Evolutionary conservation across 2,329 filamentous ascomycete species (phyloP).

Genomic region (Aspergillus tubingensis): DNA sequence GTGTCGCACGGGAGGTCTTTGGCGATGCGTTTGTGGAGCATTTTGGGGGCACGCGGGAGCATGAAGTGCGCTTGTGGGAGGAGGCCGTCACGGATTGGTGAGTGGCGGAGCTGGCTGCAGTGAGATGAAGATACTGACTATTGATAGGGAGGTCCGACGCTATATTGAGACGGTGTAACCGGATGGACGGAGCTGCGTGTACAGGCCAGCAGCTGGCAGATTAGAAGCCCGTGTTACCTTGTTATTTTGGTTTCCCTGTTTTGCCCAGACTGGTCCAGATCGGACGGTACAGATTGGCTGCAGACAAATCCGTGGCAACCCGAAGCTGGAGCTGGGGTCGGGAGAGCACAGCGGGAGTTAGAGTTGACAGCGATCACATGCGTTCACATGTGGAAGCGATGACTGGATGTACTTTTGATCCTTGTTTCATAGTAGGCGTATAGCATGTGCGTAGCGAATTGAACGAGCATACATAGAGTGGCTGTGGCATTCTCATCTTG

Average conservation of each 20-base stretch:
- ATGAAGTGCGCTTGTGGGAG: slow-evolving; percentile 88
- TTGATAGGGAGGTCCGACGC: slow-evolving; percentile 68
- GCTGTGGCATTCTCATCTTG: too few species aligned
- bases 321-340: slow-evolving; percentile 2
- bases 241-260: background rate
- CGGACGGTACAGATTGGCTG: background rate
- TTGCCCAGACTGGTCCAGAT: background rate
- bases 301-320: too few species aligned
- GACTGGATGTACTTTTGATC: background rate
- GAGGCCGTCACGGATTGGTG: slow-evolving; percentile 97
- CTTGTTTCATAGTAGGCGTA: background rate
- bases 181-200: background rate
- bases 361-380: slow-evolving; percentile 1
- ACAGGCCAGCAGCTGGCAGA: background rate
- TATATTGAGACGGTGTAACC: slow-evolving; percentile 73
- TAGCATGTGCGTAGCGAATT: background rate
- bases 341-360: slow-evolving; percentile 8
- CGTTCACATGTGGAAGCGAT: slow-evolving; percentile 3
- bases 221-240: background rate
- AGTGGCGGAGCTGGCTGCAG: slow-evolving; percentile 46
- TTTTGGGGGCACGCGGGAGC: slow-evolving; percentile 86
- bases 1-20: slow-evolving; percentile 89
- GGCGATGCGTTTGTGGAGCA: slow-evolving; percentile 96
- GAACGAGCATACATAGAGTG: too few species aligned
- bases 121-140: slow-evolving; percentile 19